Percentiles rank a stretch among this genome's conserved stretches.
These are phyloP conservation scores for Gonium pectorale DNA, from an alignment of 139 green algal species.

Conservation along the genomic window DNA sequence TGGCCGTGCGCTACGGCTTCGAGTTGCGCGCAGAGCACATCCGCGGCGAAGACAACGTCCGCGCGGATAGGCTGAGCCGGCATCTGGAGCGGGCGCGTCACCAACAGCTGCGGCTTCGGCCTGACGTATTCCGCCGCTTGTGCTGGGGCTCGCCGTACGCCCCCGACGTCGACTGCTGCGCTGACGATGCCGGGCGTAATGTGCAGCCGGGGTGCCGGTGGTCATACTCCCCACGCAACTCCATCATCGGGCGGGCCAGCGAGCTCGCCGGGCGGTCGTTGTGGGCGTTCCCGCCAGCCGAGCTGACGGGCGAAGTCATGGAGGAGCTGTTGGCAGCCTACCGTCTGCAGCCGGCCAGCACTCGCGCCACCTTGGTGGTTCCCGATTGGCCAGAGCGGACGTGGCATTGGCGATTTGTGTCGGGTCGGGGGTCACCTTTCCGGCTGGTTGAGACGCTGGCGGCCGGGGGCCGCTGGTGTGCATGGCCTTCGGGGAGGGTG, in stretches of 20 bases:
- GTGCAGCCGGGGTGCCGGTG: not conserved
- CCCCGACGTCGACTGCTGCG: not conserved
- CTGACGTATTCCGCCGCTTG: not conserved
- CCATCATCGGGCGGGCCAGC: not conserved
- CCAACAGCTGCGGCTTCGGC: not conserved
- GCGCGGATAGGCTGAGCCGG: not conserved
- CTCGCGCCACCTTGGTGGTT: not conserved
- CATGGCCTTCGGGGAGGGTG: not conserved
- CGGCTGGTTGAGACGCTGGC: not conserved
- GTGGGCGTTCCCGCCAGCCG: not conserved
- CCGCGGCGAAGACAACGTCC: not conserved
- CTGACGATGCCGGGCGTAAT: not conserved
- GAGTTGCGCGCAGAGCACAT: not conserved
- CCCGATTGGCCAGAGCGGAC: not conserved
- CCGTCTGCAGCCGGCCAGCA: too few relatives aligned
- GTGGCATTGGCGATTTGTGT: not conserved
- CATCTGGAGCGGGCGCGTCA: too few relatives aligned
- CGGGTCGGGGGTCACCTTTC: not conserved
- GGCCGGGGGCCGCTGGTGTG: not conserved
- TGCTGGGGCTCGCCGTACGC: not conserved
- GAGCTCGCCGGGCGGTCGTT: not conserved
- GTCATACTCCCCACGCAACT: not conserved
- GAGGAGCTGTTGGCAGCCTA: too few relatives aligned
- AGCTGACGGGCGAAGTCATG: not conserved
- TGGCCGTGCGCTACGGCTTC: not conserved